Evolutionary conservation across 768 basidiomycete species (phyloP), one percentile per base, ranked within the genome.

Genomic region (Boletus rubescentipes): DNA sequence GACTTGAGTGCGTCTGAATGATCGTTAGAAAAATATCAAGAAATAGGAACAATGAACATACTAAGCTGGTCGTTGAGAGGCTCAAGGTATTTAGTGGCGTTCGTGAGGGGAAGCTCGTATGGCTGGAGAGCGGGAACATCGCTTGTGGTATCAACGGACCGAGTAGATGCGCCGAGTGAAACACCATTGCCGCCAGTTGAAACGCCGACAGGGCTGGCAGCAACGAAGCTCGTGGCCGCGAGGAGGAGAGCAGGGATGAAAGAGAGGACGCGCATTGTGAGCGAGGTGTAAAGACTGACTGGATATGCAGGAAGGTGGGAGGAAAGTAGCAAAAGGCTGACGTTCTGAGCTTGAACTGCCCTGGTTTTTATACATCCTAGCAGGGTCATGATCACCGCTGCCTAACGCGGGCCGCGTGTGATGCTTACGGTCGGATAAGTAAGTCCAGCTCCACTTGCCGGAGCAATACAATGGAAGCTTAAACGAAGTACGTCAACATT

Each of bases 251-350:
- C 54, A 52, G 55, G 52, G 53, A 66, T 58, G 1, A 66, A 62
- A 6, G 64, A 63, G 51, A 65, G 64, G 61, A 63, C 61, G 34
- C 63, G 64, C 63, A 65, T 65, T 39, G 41, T 58, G 49, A 55
- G 49, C 49, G 50, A 53, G 55, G 14, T 49, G 42, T 38, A 57
- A 53, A 36, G 55, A 54, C 53, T 29, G 60, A 60, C 53, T 54
- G 53, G 52, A n/a, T 48, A 12, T 36, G 8, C 49, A 34, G 21
- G 14, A 31, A 21, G 26, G 14, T 20, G 38, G 5, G 4, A 21
- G 21, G 14, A 23, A 26, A 6, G 7, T 10, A 3, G 29, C 21
- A 12, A 16, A 29, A 53, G 46, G 42, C 49, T 55, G 31, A 21
- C 0, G 15, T 30, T 15, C 11, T 2, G 0, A 11, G 2, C 0